phyloP scores from a whole-genome alignment of 306 rosid genomes.

The Oxytropis ochrocephala region DNA sequence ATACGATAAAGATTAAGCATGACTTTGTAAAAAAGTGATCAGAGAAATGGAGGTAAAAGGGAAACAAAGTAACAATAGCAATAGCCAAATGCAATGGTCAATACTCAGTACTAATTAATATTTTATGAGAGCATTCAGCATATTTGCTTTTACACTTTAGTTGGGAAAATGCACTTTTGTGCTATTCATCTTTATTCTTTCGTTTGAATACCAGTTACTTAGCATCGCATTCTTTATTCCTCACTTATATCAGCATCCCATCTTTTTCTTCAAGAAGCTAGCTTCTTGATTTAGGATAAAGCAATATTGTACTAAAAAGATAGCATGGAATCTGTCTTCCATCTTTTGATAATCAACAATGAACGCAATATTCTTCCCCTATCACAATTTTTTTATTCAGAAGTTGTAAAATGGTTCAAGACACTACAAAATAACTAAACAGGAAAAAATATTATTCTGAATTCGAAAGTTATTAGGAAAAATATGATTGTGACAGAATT shows the following conservation, averaged over 20 bases:
- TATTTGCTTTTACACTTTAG: slow-evolving; percentile 29
- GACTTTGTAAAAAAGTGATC: neutral
- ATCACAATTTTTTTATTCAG: too few species aligned
- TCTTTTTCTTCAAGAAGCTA: slow-evolving; percentile 5
- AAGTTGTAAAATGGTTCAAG: too few species aligned
- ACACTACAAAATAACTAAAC: too few species aligned
- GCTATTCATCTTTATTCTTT: slow-evolving; percentile 18
- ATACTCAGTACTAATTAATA: slow-evolving; percentile 12
- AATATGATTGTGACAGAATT: too few species aligned
- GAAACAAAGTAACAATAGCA: neutral
- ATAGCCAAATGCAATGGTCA: slow-evolving; percentile 22
- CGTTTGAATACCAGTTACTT: neutral
- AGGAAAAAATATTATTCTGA: too few species aligned
- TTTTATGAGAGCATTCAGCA: slow-evolving; percentile 25
- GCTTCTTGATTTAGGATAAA: neutral
- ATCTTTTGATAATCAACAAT: slow-evolving; percentile 7
- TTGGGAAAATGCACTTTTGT: slow-evolving; percentile 16
- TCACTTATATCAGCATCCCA: neutral
- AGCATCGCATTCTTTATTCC: slow-evolving; percentile 10
- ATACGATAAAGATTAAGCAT: neutral
- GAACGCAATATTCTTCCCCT: slow-evolving; percentile 18
- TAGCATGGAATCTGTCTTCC: slow-evolving; percentile 20
- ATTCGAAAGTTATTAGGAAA: too few species aligned
- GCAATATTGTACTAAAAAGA: neutral
- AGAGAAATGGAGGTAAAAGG: slow-evolving; percentile 4